Base-by-base conservation (phyloP, 345 rosid species). In the Capsella bursapastoris region DNA sequence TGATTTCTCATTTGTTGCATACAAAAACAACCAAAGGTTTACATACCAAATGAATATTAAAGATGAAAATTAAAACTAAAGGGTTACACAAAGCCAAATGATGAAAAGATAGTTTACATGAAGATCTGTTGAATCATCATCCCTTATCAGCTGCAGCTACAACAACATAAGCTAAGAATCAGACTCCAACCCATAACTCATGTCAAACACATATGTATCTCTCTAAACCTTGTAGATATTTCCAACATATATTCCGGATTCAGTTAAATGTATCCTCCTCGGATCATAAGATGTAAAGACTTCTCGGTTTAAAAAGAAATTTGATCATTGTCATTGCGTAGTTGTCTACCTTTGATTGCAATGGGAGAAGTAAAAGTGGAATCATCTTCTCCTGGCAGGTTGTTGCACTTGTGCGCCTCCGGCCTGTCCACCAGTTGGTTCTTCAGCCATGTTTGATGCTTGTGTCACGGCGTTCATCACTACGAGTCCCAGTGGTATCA, bases 391-490 rank as follows among this genome's bases (percentile, higher is more conserved):
- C 71, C 89, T 78, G 29, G 78, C 88, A 43, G 93, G n/a, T 44
- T 79, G 85, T 38, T 81, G 86, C 13, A 61, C 78, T 66, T 78
- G 89, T 35, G 83, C 40, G 32, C 85, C 85, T 55, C 84, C 84
- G 9, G 79, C 58, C 43, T 73, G 89, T 56, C 87, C 93, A 15
- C 81, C 68, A 0, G 88, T 80, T 78, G 82, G 96, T 67, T 83
- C 93, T 79, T 90, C 98, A 0, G 97, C 89, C 85, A 88, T 64
- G 69, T 91, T 90, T 92, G 90, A 81, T 38, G 93, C 97, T 86
- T 94, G 98, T n/a, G 97, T 94, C 47, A 91, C 18, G 9, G 90
- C 97, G 73, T 94, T 94, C 96, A 87, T 90, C 70, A 83, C 90
- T n/a, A 91, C 81, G 66, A 94, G 89, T 67, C 96, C 98, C 53